A percentile compares a stretch with the other conserved stretches of the same genome.
phyloP scores from a whole-genome alignment of 495 filamentous ascomycete species.

The Aspergillus diversus region DNA sequence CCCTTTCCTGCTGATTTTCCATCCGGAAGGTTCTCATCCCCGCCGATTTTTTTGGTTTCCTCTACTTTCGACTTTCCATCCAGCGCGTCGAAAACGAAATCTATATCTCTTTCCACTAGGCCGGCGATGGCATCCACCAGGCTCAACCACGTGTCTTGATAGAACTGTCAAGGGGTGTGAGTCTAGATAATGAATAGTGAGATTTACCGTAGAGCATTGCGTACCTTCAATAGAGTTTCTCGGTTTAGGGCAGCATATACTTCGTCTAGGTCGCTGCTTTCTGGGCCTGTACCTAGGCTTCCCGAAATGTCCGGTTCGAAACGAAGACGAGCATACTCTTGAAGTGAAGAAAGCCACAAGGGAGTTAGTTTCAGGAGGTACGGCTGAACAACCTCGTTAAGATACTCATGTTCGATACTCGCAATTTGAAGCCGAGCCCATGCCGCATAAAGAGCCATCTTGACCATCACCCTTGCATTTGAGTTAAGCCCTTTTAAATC shows the following conservation, averaged over 20 bases:
- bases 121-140: constrained; percentile 97
- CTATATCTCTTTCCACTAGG: constrained; percentile 94
- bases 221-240: constrained; percentile 81
- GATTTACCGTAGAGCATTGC: neutral
- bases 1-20: constrained; percentile 55
- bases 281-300: constrained; percentile 67
- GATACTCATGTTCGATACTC: constrained; percentile 87
- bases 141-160: constrained; percentile 96
- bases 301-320: constrained; percentile 98
- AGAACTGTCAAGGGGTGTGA: constrained; percentile 64
- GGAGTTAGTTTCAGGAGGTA: constrained; percentile 88
- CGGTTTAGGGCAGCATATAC: constrained; percentile 94
- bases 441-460: constrained; percentile 93
- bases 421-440: constrained; percentile 99
- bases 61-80: constrained; percentile 69
- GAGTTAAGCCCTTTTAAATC: constrained; percentile 92
- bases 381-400: constrained; percentile 86
- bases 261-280: constrained; percentile 79
- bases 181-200: neutral
- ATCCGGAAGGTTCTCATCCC: constrained; percentile 51
- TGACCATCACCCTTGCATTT: constrained; percentile 98
- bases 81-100: constrained; percentile 94
- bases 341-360: constrained; percentile 88
- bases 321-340: constrained; percentile 89
- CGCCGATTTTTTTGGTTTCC: constrained; percentile 25